phyloP scores from a whole-genome alignment of 176 grass and related monocot species.

The Eremochloa ophiuroides region DNA sequence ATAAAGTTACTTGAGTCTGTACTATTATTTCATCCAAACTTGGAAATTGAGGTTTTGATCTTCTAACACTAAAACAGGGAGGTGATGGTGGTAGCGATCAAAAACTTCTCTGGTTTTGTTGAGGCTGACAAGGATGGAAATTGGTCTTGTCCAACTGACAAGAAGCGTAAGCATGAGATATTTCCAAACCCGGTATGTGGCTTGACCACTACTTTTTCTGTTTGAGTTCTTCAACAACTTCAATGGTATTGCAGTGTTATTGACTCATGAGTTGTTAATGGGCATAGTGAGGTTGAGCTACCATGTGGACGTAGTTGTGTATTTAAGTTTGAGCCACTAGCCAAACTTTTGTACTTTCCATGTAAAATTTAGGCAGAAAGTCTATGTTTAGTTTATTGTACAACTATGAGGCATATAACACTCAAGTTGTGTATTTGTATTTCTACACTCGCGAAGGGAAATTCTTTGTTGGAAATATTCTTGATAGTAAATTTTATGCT shows the following conservation, averaged over 20 bases:
- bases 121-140: constrained; percentile 67
- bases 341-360: neutral
- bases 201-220: neutral
- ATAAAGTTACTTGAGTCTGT: neutral
- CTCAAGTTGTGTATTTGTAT: neutral
- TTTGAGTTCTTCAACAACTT: neutral
- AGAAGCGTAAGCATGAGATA: constrained; percentile 59
- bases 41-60: constrained; percentile 9
- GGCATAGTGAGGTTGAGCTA: neutral
- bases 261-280: neutral
- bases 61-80: constrained; percentile 47
- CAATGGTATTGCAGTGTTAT: neutral
- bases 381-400: neutral
- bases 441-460: neutral
- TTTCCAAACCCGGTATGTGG: constrained; percentile 61
- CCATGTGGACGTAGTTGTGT: neutral
- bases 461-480: neutral
- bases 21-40: neutral
- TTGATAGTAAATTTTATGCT: neutral
- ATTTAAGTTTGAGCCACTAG: neutral
- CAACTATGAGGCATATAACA: neutral
- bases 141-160: constrained; percentile 59
- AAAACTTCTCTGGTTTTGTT: constrained; percentile 69
- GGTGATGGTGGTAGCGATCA: constrained; percentile 81
- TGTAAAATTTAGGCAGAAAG: neutral